Base-by-base conservation (phyloP, 2,329 filamentous ascomycete species). In the Fusarium pseudoanthophilum region DNA sequence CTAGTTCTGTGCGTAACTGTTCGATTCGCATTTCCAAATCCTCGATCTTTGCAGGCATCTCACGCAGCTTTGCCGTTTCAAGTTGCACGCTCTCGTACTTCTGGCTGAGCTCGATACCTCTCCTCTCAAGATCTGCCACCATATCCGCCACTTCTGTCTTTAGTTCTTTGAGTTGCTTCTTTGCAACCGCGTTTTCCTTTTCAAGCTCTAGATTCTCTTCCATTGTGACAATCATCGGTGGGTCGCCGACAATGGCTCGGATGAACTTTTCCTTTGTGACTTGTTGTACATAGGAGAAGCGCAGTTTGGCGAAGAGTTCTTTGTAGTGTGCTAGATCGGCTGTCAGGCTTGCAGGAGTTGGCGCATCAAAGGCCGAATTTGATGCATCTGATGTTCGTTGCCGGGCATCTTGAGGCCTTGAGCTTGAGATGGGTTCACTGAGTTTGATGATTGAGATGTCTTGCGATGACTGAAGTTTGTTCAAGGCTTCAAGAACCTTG, bases 201-300 rank as follows among this genome's bases (percentile, higher is more conserved):
- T 96, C 94, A 30, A 97, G 84, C 64, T 92, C 91, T 53, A 92
- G 85, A 80, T 98, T 98, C 79, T 98, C 95, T 76, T 91, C 89
- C 48, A 92, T 90, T 45, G 92, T 92, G 65, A 97, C 93, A 51
- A 98, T 92, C 21, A 95, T 87, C 0, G 95, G 96, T 55, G 95
- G 94, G 72, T 97, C 93, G 72, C 94, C 94, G 21, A 97, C 94
- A 76, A 98, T 97, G 72, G 93, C 92, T 75, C 95, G 93, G 61
- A 99, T 92, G 82, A 98, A 98, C 79, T 97, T 97, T 82, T 99
- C 96, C 84, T 98, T 99, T 49, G 95, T 98, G 71, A 98, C 95
- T 85, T 98, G 96, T 83, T 99, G 96, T 77, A 98, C 93, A 83
- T 98, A 98, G 73, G 93, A 97, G 86, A 98, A 98, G 76, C 95